Conservation (phyloP, 805 yeast genomes). For the Yarrowia phangngaensis region DNA sequence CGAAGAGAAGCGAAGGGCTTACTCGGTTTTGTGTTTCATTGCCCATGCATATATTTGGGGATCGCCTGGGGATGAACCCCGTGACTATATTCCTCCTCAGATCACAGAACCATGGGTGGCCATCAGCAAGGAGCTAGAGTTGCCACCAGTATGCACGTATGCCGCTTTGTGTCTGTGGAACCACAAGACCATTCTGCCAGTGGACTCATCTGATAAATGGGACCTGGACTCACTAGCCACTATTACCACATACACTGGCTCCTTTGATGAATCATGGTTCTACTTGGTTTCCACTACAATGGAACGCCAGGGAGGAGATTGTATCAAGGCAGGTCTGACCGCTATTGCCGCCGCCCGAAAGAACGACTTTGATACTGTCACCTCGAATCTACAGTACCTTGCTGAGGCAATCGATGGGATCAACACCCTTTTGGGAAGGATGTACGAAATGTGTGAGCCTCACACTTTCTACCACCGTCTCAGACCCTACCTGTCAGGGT, state of each 20-base stretch:
- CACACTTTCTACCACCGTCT: constrained; percentile 81
- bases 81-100: constrained; percentile 59
- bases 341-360: constrained; percentile 57
- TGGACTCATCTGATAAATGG: constrained; percentile 41
- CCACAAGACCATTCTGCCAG: constrained; percentile 59
- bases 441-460: constrained; percentile 95
- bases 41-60: constrained; percentile 93
- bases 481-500: constrained; percentile 89
- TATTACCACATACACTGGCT: constrained; percentile 81
- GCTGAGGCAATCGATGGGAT: constrained; percentile 74
- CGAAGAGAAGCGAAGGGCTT: constrained; percentile 71
- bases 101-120: constrained; percentile 67
- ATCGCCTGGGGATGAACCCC: constrained; percentile 51
- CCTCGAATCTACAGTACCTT: constrained; percentile 51
- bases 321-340: constrained; percentile 62
- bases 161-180: constrained; percentile 89
- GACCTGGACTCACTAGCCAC: constrained; percentile 71
- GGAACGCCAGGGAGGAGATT: constrained; percentile 74
- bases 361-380: constrained; percentile 45
- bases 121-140: constrained; percentile 55
- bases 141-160: constrained; percentile 86
- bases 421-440: constrained; percentile 67
- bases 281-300: constrained; percentile 83
- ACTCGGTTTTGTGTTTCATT: constrained; percentile 70
- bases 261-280: constrained; percentile 91